Base-by-base conservation (phyloP, 805 yeast species). In the Millerozyma miso region DNA sequence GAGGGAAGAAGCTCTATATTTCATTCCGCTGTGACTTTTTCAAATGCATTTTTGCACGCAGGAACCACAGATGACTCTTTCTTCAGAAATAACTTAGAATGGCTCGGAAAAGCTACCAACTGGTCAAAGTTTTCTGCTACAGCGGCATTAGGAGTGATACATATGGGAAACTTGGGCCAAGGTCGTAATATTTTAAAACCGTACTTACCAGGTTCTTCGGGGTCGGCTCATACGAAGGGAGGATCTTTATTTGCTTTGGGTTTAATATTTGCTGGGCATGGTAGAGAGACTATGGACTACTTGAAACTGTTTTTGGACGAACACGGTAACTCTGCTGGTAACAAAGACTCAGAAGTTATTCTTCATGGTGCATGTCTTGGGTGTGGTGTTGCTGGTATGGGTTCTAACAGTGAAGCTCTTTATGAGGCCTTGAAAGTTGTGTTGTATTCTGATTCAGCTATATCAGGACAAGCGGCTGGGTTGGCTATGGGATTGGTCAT, bases 41-140 rank as follows among this genome's bases (percentile, higher is more conserved):
- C 93, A 42, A 91, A 89, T 58, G 97, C 97, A 0, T 88, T 89
- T 59, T 77, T 91, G 79, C 96, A 90, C 63, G 87, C 93, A 32
- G 99, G 98, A 44, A 93, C 99, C 12, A 88, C 98, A 6, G 95
- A 87, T 57, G 97, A 93, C 62, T 80, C 89, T 0, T 93, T 93
- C 58, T 85, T 91, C 67, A 78, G 96, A 61, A 78, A 84, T 35
- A 93, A 93, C 59, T 73, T 89, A 56, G 97, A 91, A 56, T 93
- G 98, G 97, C 74, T 93, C 52, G 95, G 95, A 35, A 88, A 89
- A 66, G 97, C 99, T n/a, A 83, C 91, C 37, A 89, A 91, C 65
- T 93, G 99, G 99, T 89, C 97, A 4, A 93, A 91, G 60, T 93
- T 93, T 63, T 82, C 96, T 0, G 97, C 98, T 2, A 91, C 98